Evolutionary conservation across 495 filamentous ascomycete species (phyloP), one percentile per base, ranked within the genome.

Genomic region (Penicillium taxi): DNA sequence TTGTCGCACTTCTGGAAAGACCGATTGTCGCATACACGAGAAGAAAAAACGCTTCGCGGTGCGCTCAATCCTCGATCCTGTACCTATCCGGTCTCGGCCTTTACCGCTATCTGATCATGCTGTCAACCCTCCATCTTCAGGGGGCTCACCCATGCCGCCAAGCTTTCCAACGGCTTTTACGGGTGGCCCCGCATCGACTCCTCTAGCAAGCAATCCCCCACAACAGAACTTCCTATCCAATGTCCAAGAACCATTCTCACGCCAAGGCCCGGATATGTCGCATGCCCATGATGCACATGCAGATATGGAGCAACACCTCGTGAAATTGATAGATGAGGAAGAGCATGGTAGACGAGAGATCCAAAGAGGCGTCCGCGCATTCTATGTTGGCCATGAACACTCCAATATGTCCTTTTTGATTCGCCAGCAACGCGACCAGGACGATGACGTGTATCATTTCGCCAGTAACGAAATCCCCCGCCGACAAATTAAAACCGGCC

Each of bases 321-420:
- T 68, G 28, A 68, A 64, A 41, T 42, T 70, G 18, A 67, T 70
- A 26, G 66, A 70, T 32, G 64, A 66, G 26, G 64, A 68, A 41
- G 63, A 67, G 9, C 56, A 58, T 6, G 61, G 58, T 18, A 48
- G 50, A 32, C 46, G 64, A 18, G 64, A 67, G 35, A 70, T 70
- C 7, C 64, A 66, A 38, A 43, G 64, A 33, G 66, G 64, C 9
- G 66, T 70, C 18, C 61, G 66, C 20, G 66, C 64, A 11, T 67
- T 70, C 21, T 73, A 70, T 31, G 63, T 73, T 7, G 69, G 69
- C 9, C 68, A 67, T 47, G 63, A 67, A 38, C 59, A 62, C 21
- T 73, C 69, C 3, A 73, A 73, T 32, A 66, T 73, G 60, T 69
- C 66, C n/a, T 70, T 67, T 32, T 46, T 73, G 41, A 67, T 73